These are phyloP conservation scores for Coemansia sp. DNA, from an alignment of 192 early-diverging fungal genomes.

Conservation along the genomic window DNA sequence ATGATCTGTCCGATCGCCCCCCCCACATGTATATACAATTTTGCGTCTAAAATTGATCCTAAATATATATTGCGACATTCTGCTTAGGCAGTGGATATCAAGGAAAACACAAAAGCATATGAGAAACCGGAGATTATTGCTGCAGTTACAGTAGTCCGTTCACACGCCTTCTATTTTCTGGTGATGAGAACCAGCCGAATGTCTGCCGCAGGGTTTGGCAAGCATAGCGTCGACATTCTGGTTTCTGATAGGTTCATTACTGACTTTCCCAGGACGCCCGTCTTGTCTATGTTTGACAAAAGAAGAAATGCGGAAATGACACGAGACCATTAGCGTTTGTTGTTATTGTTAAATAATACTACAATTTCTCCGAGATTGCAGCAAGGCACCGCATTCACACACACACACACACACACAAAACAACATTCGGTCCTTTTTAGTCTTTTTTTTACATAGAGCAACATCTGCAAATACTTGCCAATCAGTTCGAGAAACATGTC, in stretches of 20 bases:
- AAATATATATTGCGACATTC: too few relatives aligned
- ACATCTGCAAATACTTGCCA: constrained; percentile 17
- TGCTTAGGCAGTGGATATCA: too few relatives aligned
- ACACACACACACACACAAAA: too few relatives aligned
- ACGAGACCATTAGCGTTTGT: neutral
- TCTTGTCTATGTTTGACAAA: constrained; percentile 25
- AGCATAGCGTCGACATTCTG: constrained; percentile 33
- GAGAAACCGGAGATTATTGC: too few relatives aligned
- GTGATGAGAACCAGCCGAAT: constrained; percentile 45
- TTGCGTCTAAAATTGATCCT: too few relatives aligned
- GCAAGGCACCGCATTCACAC: too few relatives aligned
- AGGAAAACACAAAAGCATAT: too few relatives aligned
- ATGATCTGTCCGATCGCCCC: too few relatives aligned
- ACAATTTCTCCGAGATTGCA: neutral
- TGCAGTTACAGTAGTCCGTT: neutral
- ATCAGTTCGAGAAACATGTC: constrained; percentile 34
- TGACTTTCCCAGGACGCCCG: constrained; percentile 38
- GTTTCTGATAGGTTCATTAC: constrained; percentile 41
- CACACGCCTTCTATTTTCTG: constrained; percentile 24
- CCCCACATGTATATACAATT: too few relatives aligned
- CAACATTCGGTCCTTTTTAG: too few relatives aligned
- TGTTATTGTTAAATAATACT: neutral
- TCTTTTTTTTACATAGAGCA: too few relatives aligned
- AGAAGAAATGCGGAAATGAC: neutral
- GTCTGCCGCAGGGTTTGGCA: constrained; percentile 29